These are phyloP conservation scores for Neophaeococcomyces mojaviensis DNA, from an alignment of 2,329 filamentous ascomycete genomes.

Conservation along the genomic window DNA sequence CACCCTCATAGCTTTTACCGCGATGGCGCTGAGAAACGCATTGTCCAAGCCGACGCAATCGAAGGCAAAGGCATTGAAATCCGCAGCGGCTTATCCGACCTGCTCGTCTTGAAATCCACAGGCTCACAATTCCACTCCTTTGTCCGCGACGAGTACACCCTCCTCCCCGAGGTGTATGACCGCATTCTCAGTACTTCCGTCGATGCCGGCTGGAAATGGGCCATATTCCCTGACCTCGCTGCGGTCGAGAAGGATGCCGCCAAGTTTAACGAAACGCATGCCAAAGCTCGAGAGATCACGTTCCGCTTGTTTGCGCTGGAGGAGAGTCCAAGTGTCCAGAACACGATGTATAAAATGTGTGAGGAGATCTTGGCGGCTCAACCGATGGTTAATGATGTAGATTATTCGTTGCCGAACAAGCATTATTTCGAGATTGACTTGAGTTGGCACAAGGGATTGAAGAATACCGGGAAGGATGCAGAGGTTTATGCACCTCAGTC, in stretches of 20 bases:
- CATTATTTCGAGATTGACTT: conserved; percentile 98
- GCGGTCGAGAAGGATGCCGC: conserved; percentile 58
- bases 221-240: conserved; percentile 56
- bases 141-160: conserved; percentile 87
- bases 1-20: conserved; percentile 94
- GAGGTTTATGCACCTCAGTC: conserved; percentile 93
- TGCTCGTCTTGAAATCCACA: conserved; percentile 91
- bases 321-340: conserved; percentile 85
- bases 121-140: conserved; percentile 95
- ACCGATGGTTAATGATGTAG: conserved; percentile 63
- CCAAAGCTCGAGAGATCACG: conserved; percentile 73
- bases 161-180: conserved; percentile 83
- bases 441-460: conserved; percentile 89
- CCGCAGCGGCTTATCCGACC: conserved; percentile 67
- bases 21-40: conserved; percentile 80
- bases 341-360: conserved; percentile 98
- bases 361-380: conserved; percentile 73
- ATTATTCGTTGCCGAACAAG: conserved; percentile 90
- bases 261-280: conserved; percentile 73
- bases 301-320: conserved; percentile 85
- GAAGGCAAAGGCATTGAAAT: conserved; percentile 65
- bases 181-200: conserved; percentile 92
- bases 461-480: conserved; percentile 92
- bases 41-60: conserved; percentile 64
- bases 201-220: conserved; percentile 81